Conservation (phyloP, 805 yeast species). For the Suhomyces xylopsoci region DNA sequence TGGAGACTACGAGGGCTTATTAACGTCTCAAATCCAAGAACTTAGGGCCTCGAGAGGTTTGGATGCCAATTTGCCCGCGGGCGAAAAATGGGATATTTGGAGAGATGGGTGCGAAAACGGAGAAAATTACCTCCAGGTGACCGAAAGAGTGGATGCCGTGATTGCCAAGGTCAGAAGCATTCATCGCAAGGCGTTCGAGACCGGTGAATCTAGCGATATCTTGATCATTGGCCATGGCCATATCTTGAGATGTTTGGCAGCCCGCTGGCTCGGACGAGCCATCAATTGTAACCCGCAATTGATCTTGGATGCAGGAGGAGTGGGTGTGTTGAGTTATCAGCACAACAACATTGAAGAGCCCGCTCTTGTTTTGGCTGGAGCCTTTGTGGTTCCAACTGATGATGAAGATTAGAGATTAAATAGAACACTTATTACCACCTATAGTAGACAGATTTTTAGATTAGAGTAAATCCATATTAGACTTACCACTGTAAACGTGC, state of each 20-base stretch:
- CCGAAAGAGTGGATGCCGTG: constrained; percentile 65
- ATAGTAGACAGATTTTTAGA: too few relatives aligned
- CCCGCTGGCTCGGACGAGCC: constrained; percentile 74
- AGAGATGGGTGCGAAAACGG: constrained; percentile 92
- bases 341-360: constrained; percentile 85
- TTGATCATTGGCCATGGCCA: constrained; percentile 92
- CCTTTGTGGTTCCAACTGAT: constrained; percentile 69
- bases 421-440: neutral
- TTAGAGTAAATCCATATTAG: neutral
- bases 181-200: constrained; percentile 53
- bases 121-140: constrained; percentile 65
- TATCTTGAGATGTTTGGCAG: constrained; percentile 82
- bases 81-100: constrained; percentile 75
- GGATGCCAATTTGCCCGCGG: constrained; percentile 21
- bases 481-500: too few relatives aligned
- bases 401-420: constrained; percentile 34
- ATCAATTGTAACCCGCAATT: constrained; percentile 70
- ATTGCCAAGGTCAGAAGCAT: constrained; percentile 61
- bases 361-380: constrained; percentile 80
- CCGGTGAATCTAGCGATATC: constrained; percentile 62
- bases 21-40: constrained; percentile 62
- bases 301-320: constrained; percentile 91
- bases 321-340: constrained; percentile 87
- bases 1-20: constrained; percentile 89
- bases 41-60: constrained; percentile 61